Percentiles rank a stretch among this genome's conserved stretches.
phyloP scores from a whole-genome alignment of 2,329 filamentous ascomycete species.

The Waltergamsia citrina region DNA sequence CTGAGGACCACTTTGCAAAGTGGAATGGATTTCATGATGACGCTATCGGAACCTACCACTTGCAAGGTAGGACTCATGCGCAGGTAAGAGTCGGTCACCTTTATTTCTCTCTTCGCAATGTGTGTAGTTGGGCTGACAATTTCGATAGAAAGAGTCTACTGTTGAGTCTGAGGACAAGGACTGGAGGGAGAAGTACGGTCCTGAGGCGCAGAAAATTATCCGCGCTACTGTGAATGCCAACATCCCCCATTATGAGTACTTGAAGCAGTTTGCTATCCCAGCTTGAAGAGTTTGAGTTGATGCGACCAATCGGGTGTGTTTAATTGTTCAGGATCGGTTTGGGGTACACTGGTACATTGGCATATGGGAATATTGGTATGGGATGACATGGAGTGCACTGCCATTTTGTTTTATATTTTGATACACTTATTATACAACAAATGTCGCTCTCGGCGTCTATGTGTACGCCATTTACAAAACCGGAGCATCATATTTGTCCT shows the following conservation, averaged over 20 bases:
- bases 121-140: constrained; percentile 4
- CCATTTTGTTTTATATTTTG: too few relatives aligned
- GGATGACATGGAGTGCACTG: too few relatives aligned
- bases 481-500: too few relatives aligned
- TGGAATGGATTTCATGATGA: constrained; percentile 97
- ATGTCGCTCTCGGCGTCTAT: too few relatives aligned
- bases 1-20: constrained; percentile 77
- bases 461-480: too few relatives aligned
- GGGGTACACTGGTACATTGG: too few relatives aligned
- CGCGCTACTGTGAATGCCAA: constrained; percentile 63
- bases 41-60: constrained; percentile 70
- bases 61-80: constrained; percentile 60
- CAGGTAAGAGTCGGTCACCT: constrained; percentile 37
- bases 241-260: constrained; percentile 66
- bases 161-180: constrained; percentile 59
- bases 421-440: too few relatives aligned
- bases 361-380: too few relatives aligned
- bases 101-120: not conserved
- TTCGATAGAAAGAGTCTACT: constrained; percentile 47
- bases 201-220: constrained; percentile 61
- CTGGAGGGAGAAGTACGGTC: constrained; percentile 67
- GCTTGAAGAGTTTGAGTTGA: constrained; percentile 33
- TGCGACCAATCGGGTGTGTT: too few relatives aligned
- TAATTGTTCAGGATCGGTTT: too few relatives aligned
- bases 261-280: constrained; percentile 68